A percentile compares a stretch with the other conserved stretches of the same genome.
Conservation (phyloP, 495 filamentous ascomycete species). For the Lophiostoma macrostomum region DNA sequence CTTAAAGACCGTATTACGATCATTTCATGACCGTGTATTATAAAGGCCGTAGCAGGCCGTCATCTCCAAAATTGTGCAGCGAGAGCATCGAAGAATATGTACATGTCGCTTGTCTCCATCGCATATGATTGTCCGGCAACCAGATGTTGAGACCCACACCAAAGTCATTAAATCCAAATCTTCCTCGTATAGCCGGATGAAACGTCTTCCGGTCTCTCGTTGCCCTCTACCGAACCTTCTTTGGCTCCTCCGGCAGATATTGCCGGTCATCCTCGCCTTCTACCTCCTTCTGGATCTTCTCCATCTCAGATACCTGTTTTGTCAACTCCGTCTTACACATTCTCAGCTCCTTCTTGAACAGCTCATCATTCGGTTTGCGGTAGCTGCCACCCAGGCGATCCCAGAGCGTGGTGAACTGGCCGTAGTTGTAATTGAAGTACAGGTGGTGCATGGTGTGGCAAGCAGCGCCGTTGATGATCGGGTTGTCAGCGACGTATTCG, state of each 20-base stretch:
- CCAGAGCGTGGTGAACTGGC: slow-evolving; percentile 95
- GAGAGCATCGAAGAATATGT: slow-evolving; percentile 22
- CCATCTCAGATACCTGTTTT: slow-evolving; percentile 80
- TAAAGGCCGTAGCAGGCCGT: too few species aligned
- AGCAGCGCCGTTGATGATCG: slow-evolving; percentile 88
- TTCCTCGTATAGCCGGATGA: not conserved
- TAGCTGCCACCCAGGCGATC: slow-evolving; percentile 88
- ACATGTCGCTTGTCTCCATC: slow-evolving; percentile 1
- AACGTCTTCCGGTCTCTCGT: not conserved
- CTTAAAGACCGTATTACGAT: too few species aligned
- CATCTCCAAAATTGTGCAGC: not conserved
- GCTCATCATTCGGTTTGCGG: slow-evolving; percentile 78
- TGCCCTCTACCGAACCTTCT: slow-evolving; percentile 24
- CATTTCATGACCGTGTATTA: too few species aligned
- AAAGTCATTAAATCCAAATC: not conserved
- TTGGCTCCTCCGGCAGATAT: slow-evolving; percentile 51
- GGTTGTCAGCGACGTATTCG: slow-evolving; percentile 86
- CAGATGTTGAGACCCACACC: not conserved
- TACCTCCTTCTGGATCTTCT: slow-evolving; percentile 74
- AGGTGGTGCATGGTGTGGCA: slow-evolving; percentile 86
- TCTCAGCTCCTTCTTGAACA: slow-evolving; percentile 85
- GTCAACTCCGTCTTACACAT: slow-evolving; percentile 81
- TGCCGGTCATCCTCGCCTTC: slow-evolving; percentile 83
- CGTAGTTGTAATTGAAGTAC: slow-evolving; percentile 99
- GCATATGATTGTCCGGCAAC: not conserved